Percentiles rank a stretch among this genome's conserved stretches.
phyloP scores from a whole-genome alignment of 2,329 filamentous ascomycete genomes.

The Neurospora crassa region DNA sequence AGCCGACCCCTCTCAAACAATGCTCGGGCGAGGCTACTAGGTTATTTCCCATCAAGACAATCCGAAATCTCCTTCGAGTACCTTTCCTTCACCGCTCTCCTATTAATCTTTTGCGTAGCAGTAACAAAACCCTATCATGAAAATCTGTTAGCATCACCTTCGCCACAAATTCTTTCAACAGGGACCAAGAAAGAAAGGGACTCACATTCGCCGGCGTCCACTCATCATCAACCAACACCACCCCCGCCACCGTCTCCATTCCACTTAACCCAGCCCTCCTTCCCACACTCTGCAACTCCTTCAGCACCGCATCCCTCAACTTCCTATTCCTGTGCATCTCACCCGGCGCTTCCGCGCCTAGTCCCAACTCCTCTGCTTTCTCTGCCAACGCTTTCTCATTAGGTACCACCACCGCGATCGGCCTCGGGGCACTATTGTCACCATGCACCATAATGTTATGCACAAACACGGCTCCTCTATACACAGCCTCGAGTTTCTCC shows the following conservation, averaged over 20 bases:
- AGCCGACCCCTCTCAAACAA: too few species aligned
- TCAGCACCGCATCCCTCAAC: slow-evolving; percentile 50
- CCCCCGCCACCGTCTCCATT: slow-evolving; percentile 67
- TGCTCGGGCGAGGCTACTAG: too few species aligned
- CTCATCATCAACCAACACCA: slow-evolving; percentile 74
- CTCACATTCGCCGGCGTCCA: slow-evolving; percentile 81
- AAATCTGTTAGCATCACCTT: slow-evolving; percentile 3
- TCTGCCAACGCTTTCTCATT: slow-evolving; percentile 54
- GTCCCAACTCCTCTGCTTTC: slow-evolving; percentile 49
- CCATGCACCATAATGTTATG: slow-evolving; percentile 84
- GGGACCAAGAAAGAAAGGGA: slow-evolving; percentile 13
- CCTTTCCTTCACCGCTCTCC: slow-evolving; percentile 38
- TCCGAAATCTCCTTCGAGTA: slow-evolving; percentile 44
- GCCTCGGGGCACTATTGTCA: slow-evolving; percentile 62
- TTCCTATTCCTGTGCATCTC: slow-evolving; percentile 59
- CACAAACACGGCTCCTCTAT: slow-evolving; percentile 70
- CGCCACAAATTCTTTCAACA: slow-evolving; percentile 3
- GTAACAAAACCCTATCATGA: slow-evolving; percentile 45
- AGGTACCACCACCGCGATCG: slow-evolving; percentile 69
- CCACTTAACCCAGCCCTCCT: slow-evolving; percentile 56
- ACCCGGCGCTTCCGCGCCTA: slow-evolving; percentile 42
- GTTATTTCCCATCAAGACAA: slow-evolving; percentile 23
- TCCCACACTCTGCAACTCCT: slow-evolving; percentile 58
- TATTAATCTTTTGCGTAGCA: slow-evolving; percentile 53
- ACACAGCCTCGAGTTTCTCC: slow-evolving; percentile 89